Base-by-base conservation (phyloP, 768 basidiomycete genomes). In the Rhodotorula taiwanensis region DNA sequence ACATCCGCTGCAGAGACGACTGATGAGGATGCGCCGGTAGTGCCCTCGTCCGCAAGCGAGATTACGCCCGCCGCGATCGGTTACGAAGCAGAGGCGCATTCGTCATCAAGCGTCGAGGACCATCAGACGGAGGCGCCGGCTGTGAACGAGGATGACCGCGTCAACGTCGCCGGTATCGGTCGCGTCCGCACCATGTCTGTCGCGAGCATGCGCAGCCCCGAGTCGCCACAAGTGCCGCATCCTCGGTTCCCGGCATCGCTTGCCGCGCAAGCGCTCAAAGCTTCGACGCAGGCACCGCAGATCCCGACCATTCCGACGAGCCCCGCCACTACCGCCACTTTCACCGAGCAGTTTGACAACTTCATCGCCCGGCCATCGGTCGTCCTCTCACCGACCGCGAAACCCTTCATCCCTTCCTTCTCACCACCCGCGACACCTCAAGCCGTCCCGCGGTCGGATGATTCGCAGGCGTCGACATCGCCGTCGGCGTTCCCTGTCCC, bases 1-100 rank as follows among this genome's bases (percentile, higher is more conserved):
- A 48, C 13, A 60, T 67, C 50, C 60, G 62, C 55, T 42, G 57
- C 31, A 36, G 53, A 16, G 50, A 49, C n/a, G 55, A 55, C 25
- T 59, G 48, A 48, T n/a, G n/a, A 15, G 41, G 50, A 50, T 42
- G 18, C 10, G 1, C 2, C 20, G 25, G 9, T 16, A 8, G 9
- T 39, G 6, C 11, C 34, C 44, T 4, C 5, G 30, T 31, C n/a
- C 7, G 2, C 21, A 42, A 16, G 5, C 33, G 27, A 15, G 18
- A 3, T 33, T 36, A 8, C 28, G n/a, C 52, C 51, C 13, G 31
- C 21, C 1, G 23, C 9, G 41, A 5, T 28, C 43, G 23, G 21
- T 18, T 2, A 20, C 25, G 18, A 33, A 1, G 42, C 20, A 47
- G 30, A 9, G 11, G 47, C 9, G 36, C 28, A 2, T 44, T 39